Evolutionary conservation across 2,329 filamentous ascomycete species (phyloP), one percentile per base, ranked within the genome.

Genomic region (Neospermospora avenae): DNA sequence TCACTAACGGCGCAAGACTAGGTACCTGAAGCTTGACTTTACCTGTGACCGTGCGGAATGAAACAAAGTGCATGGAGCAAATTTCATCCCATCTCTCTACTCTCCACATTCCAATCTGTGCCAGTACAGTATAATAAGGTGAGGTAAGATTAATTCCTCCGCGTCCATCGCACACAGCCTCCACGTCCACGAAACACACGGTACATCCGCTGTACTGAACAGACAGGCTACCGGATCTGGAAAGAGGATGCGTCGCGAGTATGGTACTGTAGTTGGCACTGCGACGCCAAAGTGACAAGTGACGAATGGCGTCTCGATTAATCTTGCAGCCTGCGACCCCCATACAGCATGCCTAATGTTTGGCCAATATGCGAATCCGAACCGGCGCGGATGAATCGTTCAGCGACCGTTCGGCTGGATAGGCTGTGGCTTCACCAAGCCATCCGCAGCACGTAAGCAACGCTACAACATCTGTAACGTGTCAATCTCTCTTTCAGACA

Each of bases 241-340:
- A 20, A 28, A 20, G 18, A 54, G 20, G 20, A 28, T 59, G 49
- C 49, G 42, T 39, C 34, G 22, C 39, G 39, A 46, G 20, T 18
- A 55, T 31, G 35, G 37, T 25, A 42, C 22, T 46, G 42, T 39
- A 34, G 24, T 44, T 42, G 51, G 54, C 49, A 18, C 44, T 55
- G 55, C 55, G 48, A 60, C 58, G 63, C 52, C 53, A 18, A 24
- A 24, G 24, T 44, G 53, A 55, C 37, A 24, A 24, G 24, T 44
- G 53, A 55, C 37, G 53, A 55, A 46, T 46, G 6, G 22, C 41
- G n/a, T n/a, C 54, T 31, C 25, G 39, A 28, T 28, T 55, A 58
- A 65, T 59, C 28, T 62, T 41, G 63, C 60, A 63, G 63, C 63
- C 63, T 65, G 58, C 49, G 51, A 44, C 18, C 37, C 53, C 31